Evolutionary conservation across 2,329 filamentous ascomycete species (phyloP).

Genomic region (Fonsecaea pugnacius): DNA sequence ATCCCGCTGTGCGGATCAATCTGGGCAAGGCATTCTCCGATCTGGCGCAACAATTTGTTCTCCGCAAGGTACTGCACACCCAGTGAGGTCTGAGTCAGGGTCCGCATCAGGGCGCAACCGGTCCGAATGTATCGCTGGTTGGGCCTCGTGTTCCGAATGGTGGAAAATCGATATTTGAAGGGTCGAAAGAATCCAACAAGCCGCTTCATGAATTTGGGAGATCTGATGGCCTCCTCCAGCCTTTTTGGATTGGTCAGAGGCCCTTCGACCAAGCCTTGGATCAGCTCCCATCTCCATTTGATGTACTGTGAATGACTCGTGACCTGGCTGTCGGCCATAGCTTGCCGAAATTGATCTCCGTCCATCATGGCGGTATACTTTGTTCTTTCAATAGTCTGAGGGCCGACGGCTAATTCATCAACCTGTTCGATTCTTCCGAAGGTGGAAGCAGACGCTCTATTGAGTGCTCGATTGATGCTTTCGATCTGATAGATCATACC

Average conservation of each 20-base stretch:
- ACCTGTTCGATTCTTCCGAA: constrained; percentile 48
- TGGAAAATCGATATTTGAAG: constrained; percentile 94
- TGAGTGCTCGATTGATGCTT: constrained; percentile 90
- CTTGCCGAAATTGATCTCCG: constrained; percentile 64
- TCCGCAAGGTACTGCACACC: constrained; percentile 84
- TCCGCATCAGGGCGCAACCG: constrained; percentile 85
- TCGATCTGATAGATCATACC: constrained; percentile 97
- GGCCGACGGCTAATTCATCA: constrained; percentile 38
- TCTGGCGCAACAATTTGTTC: constrained; percentile 89
- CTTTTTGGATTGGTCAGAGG: constrained; percentile 88
- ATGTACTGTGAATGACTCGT: constrained; percentile 85
- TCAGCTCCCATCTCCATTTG: constrained; percentile 98
- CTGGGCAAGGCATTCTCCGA: constrained; percentile 94
- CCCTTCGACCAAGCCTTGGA: constrained; percentile 87
- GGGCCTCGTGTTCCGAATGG: constrained; percentile 84
- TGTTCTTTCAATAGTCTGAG: constrained; percentile 54
- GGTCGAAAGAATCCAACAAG: constrained; percentile 93
- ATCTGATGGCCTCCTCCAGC: constrained; percentile 90
- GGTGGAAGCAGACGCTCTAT: constrained; percentile 59
- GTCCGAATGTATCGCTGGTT: constrained; percentile 93
- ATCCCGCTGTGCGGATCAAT: constrained; percentile 77
- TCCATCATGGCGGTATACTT: constrained; percentile 67
- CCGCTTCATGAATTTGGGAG: constrained; percentile 93
- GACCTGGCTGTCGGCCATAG: constrained; percentile 75
- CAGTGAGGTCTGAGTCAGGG: constrained; percentile 81